Base-by-base conservation (phyloP, 805 yeast genomes). In the Candida railenensis region DNA sequence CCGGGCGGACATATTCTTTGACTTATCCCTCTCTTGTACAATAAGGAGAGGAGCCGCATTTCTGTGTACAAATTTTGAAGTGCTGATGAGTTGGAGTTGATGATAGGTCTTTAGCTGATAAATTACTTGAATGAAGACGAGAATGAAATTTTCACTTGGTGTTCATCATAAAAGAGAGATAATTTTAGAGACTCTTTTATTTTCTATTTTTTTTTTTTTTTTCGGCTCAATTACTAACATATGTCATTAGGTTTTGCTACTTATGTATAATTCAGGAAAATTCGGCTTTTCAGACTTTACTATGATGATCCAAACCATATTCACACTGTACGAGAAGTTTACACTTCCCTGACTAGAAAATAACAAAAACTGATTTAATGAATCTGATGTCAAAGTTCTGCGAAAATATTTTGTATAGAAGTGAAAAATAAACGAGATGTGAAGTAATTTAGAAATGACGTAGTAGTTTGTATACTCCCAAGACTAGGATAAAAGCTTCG, bases 1-100 rank as follows among this genome's bases (percentile, higher is more conserved):
- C 77, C 77, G 77, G 77, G 77, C 77, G 77, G 77, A 72, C 77
- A 72, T 72, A 72, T 54, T 54, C 30, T 42, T 58, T 59, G 53
- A 48, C 46, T 50, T 53, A 53, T 59, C 74, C 76, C 74, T 63
- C 55, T 53, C 62, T 69, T 68, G 73, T 67, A 66, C 73, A 65
- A 65, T 62, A 49, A 49, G 59, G 62, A 52, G 57, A 68, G 76
- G 77, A 72, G 77, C 52, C 71, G 71, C 62, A 56, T 55, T 57
- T 67, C 73, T 60, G 77, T 72, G 77, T 72, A 72, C 77, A 71
- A 65, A 56, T 55, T 71, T 62, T 68, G 74, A 63, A 56, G 54
- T 61, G 67, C 56, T 72, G 77, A 61, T 56, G 56, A 52, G 47
- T 46, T 48, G 58, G 69, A 63, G 76, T 56, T 72, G 77, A 69